Evolutionary conservation across 371 early-diverging fungal genomes (phyloP), one percentile per base, ranked within the genome.

Genomic region (Syncephalis plumigaleata): DNA sequence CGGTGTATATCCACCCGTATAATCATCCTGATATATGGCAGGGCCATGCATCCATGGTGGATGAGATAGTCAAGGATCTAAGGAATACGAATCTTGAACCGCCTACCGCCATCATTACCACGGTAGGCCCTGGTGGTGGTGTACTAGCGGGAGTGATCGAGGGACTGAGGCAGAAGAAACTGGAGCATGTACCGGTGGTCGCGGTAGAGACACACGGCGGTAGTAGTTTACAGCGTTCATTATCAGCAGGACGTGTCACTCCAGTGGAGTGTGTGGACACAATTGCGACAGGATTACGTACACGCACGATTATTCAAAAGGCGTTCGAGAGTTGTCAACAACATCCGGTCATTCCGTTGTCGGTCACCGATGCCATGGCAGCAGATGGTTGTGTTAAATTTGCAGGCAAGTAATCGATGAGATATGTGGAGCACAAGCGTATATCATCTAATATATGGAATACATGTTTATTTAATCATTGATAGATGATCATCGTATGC

Each of bases 21-120:
- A 22, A 43, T 22, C 22, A 43, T 43, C 43, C 43, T 11, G 43
- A 43, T 43, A 43, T 43, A 13, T 43, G 43, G 43, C 22, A 43
- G 20, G 43, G 43, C 2, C 18, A 22, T 17, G 18, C 43, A 13
- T 17, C 43, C 3, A 43, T 43, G 43, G 24, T 43, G 9, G 24
- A 20, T 13, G 43, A 43, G 21, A 22, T 43, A 18, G 43, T 43
- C 13, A 43, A 43, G 11, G 43, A 31, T 31, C 11, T 31, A 11
- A 31, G 11, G 11, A 31, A 31, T 22, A 24, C 43, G 22, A 16
- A 18, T 22, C 24, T 43, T 43, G 22, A 43, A 11, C 24, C 22
- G 16, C 43, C 43, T 5, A 24, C 18, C 11, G 43, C 43, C 2
- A 24, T 43, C 22, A 43, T 43, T 22, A 22, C 22, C 3, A 18